Evolutionary conservation across 768 basidiomycete species (phyloP).

Genomic region (Calocybe indica): DNA sequence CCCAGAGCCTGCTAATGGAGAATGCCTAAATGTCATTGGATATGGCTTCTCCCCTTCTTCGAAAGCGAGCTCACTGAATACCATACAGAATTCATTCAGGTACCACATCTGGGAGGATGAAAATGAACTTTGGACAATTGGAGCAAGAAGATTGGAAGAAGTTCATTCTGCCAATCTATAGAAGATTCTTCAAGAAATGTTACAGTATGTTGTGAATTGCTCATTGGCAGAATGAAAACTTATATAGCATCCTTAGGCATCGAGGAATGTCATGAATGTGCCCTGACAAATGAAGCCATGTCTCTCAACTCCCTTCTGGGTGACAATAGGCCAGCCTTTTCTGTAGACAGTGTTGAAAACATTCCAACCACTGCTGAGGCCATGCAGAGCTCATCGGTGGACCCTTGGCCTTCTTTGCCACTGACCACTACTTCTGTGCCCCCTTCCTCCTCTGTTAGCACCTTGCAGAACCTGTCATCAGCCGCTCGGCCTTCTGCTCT

Average conservation of each 20-base stretch:
- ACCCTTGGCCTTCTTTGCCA: too few relatives aligned
- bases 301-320: too few relatives aligned
- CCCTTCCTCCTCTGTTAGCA: too few relatives aligned
- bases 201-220: background rate
- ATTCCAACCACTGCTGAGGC: too few relatives aligned
- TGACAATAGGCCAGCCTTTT: too few relatives aligned
- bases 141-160: too few relatives aligned
- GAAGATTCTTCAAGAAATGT: background rate
- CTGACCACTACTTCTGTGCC: too few relatives aligned
- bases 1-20: constrained; percentile 6
- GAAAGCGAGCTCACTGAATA: background rate
- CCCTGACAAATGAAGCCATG: background rate
- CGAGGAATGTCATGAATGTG: constrained; percentile 7
- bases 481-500: too few relatives aligned
- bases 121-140: constrained; percentile 11
- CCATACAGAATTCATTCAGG: constrained; percentile 14
- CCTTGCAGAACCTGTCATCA: too few relatives aligned
- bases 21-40: constrained; percentile 1
- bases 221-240: background rate
- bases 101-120: constrained; percentile 6
- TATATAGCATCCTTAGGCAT: constrained; percentile 3
- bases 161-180: constrained; percentile 4
- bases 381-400: too few relatives aligned
- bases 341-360: too few relatives aligned
- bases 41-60: background rate